Evolutionary conservation across 192 early-diverging fungal genomes (phyloP).

Genomic region (Piromyces finnis): DNA sequence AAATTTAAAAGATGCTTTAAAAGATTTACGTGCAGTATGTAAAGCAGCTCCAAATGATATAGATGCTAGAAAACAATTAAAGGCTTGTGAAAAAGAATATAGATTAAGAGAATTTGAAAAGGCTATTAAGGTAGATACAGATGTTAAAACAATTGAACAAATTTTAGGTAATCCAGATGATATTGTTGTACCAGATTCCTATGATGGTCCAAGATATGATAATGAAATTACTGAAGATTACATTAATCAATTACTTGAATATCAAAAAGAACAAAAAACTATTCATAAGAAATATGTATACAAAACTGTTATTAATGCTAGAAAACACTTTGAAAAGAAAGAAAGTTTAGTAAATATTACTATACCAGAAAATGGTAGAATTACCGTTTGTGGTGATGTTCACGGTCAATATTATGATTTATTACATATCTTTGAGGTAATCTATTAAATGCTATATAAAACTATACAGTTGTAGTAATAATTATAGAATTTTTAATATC

Average conservation of each 20-base stretch:
- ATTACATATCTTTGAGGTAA: conserved; percentile 76
- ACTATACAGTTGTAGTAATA: no score
- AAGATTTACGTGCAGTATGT: conserved; percentile 44
- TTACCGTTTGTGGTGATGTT: conserved; percentile 96
- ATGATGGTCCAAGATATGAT: conserved; percentile 62
- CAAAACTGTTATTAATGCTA: conserved; percentile 60
- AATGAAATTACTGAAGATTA: conserved; percentile 62
- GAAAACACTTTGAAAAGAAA: conserved; percentile 51
- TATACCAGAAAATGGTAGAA: conserved; percentile 46
- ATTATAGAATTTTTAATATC: no score
- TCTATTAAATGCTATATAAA: not conserved
- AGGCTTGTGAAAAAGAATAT: conserved; percentile 81
- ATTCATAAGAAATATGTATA: conserved; percentile 79
- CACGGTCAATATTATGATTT: conserved; percentile 97
- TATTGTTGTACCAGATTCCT: conserved; percentile 39
- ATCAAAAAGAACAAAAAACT: conserved; percentile 75
- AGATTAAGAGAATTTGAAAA: conserved; percentile 76
- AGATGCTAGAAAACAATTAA: conserved; percentile 57
- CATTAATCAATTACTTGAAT: conserved; percentile 52
- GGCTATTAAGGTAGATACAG: conserved; percentile 60
- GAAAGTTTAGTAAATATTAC: conserved; percentile 71
- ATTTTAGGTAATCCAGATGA: conserved; percentile 17
- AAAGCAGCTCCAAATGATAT: conserved; percentile 62
- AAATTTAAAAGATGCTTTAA: conserved; percentile 64
- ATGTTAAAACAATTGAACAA: conserved; percentile 24